Conservation (phyloP, 495 filamentous ascomycete species). For the Hyphodiscus hymeniophilus region DNA sequence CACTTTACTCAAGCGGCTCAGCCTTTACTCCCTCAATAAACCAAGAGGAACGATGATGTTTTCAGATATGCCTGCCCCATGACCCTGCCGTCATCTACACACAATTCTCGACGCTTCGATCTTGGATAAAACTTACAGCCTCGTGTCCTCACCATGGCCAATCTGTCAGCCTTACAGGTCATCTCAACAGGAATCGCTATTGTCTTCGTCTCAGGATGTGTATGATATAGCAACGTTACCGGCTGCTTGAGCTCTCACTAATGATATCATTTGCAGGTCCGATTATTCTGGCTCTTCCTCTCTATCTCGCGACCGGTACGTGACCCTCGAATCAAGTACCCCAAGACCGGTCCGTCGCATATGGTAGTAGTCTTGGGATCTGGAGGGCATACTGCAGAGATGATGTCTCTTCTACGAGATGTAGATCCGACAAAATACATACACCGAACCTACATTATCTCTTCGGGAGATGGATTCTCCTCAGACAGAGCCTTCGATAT, state of each 20-base stretch:
- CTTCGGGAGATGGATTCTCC: conserved; percentile 68
- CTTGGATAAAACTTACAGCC: conserved; percentile 3
- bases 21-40: no score
- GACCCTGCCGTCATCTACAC: no score
- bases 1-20: no score
- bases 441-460: conserved; percentile 76
- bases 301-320: conserved; percentile 8
- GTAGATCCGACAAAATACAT: conserved; percentile 37
- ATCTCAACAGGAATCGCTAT: conserved; percentile 9
- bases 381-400: conserved; percentile 91
- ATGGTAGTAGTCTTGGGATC: conserved; percentile 80
- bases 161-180: conserved; percentile 15
- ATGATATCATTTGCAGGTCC: conserved; percentile 30
- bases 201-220: conserved; percentile 11
- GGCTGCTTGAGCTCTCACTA: not conserved
- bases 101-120: not conserved
- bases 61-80: no score
- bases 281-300: conserved; percentile 43
- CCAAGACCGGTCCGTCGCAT: conserved; percentile 43
- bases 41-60: no score
- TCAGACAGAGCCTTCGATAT: conserved; percentile 57
- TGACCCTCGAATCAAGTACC: conserved; percentile 11
- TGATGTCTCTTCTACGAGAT: conserved; percentile 67
- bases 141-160: conserved; percentile 19
- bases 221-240: conserved; percentile 2